Percentiles rank a stretch among this genome's conserved stretches.
These are phyloP conservation scores for Fusarium clavum DNA, from an alignment of 2,329 filamentous ascomycete genomes.

Conservation along the genomic window DNA sequence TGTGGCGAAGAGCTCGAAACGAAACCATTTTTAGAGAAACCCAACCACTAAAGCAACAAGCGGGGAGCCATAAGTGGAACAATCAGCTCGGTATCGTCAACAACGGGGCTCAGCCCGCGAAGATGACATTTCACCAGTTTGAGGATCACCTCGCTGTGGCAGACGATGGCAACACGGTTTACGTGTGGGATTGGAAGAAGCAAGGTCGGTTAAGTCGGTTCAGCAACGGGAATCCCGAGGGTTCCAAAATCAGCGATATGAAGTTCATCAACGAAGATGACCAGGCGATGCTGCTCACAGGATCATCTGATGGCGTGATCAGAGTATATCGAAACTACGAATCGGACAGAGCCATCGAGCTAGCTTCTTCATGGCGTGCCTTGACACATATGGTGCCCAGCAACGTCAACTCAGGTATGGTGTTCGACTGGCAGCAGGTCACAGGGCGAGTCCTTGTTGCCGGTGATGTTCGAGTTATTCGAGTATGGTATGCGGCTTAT, in stretches of 20 bases:
- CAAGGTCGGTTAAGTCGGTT: slow-evolving; percentile 82
- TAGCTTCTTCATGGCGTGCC: slow-evolving; percentile 91
- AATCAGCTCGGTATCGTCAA: slow-evolving; percentile 85
- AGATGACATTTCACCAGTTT: slow-evolving; percentile 97
- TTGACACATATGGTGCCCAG: slow-evolving; percentile 93
- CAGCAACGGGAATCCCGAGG: slow-evolving; percentile 91
- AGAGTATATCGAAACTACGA: slow-evolving; percentile 96
- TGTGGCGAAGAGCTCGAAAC: slow-evolving; percentile 93
- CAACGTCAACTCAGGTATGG: slow-evolving; percentile 93
- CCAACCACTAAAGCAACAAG: slow-evolving; percentile 90
- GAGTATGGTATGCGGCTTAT: slow-evolving; percentile 94
- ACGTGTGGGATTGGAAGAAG: slow-evolving; percentile 93
- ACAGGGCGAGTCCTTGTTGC: slow-evolving; percentile 94
- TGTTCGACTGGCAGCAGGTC: slow-evolving; percentile 99
- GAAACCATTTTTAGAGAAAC: slow-evolving; percentile 92
- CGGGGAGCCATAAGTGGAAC: slow-evolving; percentile 88
- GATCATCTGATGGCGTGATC: slow-evolving; percentile 93
- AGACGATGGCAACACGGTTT: slow-evolving; percentile 91
- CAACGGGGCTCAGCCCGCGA: slow-evolving; percentile 88
- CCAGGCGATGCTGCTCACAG: slow-evolving; percentile 92
- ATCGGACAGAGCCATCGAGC: slow-evolving; percentile 77
- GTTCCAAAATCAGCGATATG: slow-evolving; percentile 92
- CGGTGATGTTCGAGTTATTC: slow-evolving; percentile 93
- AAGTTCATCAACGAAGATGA: slow-evolving; percentile 99
- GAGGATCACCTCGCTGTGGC: slow-evolving; percentile 95